Base-by-base conservation (phyloP, 2,329 filamentous ascomycete species). In the Colletotrichum sp. region DNA sequence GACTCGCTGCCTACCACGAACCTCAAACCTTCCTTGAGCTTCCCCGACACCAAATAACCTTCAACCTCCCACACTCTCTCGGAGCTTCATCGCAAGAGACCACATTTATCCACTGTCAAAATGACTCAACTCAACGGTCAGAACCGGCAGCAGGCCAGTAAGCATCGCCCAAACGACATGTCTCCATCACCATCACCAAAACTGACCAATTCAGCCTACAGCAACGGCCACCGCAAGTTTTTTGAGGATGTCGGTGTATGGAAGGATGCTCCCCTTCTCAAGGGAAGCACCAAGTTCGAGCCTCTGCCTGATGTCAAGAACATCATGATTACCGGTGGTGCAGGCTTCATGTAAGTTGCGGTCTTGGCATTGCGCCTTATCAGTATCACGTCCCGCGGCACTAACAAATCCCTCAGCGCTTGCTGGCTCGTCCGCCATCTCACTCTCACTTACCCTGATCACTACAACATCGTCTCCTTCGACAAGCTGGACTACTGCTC, bases 401-500 rank as follows among this genome's bases (percentile, higher is more conserved):
- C 69, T 59, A 36, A 63, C 67, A 57, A 26, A 43, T 60, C n/a
- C 59, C 32, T 16, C 81, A 96, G 94, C 84, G 94, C 94, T 69
- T 96, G 93, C 83, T 96, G 95, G 95, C 90, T 96, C 48, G 93
- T 95, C 77, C 93, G 95, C 77, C 94, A 96, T 84, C 88, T 97
- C 68, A 92, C 92, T 13, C 85, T 94, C 74, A 95, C 93, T 39
- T 96, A 96, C 81, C 90, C 93, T 5, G 83, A 92, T 55, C 88
- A 91, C 78, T 97, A 97, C 88, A 94, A 94, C 81, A 91, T 96
- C 77, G 88, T 96, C 67, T 96, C 93, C 39, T 95, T 96, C 81
- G 95, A 97, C 86, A 96, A 96, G 85, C 89, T 96, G 75, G 94
- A 96, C 83, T 95, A 96, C 85, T 96, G 94, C 85, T 90, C 94